phyloP scores from a whole-genome alignment of 257 asterid species.

The Fraxinus quadrangulata region DNA sequence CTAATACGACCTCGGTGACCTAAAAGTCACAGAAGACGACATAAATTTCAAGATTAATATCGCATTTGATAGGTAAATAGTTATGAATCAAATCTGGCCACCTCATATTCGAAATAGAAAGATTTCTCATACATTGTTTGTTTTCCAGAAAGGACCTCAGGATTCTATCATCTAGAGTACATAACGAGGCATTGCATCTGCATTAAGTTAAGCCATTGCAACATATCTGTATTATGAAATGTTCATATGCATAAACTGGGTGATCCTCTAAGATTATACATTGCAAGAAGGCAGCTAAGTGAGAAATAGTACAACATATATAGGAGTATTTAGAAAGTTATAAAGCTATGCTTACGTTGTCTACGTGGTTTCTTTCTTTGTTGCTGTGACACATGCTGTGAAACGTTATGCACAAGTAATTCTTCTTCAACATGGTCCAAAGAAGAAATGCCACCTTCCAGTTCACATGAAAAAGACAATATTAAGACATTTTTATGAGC shows the following conservation, averaged over 20 bases:
- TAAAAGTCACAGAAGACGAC: background rate
- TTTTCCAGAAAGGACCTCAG: background rate
- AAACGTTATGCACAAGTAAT: conserved; percentile 24
- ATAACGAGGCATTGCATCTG: conserved; percentile 6
- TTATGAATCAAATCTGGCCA: conserved; percentile 17
- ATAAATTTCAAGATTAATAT: background rate
- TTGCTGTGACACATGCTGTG: conserved; percentile 22
- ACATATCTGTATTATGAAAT: conserved; percentile 5
- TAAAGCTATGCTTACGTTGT: conserved; percentile 52
- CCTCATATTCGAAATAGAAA: background rate
- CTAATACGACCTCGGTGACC: background rate
- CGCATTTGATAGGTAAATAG: conserved; percentile 3
- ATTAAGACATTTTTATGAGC: conserved; percentile 9
- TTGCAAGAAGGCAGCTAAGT: background rate
- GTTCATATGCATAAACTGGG: background rate
- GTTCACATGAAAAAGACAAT: conserved; percentile 26
- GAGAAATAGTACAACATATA: conserved; percentile 11
- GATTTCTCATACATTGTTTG: background rate
- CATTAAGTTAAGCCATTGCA: background rate
- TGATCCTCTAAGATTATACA: background rate
- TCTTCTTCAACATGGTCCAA: conserved; percentile 31
- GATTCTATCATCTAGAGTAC: background rate
- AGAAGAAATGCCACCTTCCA: conserved; percentile 43
- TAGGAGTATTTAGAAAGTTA: conserved; percentile 24
- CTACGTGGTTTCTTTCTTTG: conserved; percentile 53